Evolutionary conservation across 257 asterid genomes (phyloP).

Genomic region (Osmanthus fragrans): DNA sequence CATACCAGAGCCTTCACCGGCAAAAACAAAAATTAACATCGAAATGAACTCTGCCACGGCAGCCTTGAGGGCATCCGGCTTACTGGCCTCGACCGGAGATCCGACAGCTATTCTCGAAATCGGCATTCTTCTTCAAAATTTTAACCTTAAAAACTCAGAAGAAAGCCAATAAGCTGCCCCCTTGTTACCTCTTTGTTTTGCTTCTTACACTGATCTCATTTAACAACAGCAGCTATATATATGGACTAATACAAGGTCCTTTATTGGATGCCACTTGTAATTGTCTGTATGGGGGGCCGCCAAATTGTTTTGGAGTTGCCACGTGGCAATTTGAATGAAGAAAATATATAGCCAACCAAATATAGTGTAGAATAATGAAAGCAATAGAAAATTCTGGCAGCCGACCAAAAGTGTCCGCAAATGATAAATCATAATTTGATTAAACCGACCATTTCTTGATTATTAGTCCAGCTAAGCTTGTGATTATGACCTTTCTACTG

Average conservation of each 20-base stretch:
- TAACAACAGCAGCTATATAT: background rate
- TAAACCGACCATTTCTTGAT: background rate
- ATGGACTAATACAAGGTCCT: background rate
- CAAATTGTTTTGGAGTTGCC: background rate
- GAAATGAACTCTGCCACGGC: background rate
- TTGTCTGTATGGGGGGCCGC: background rate
- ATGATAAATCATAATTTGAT: background rate
- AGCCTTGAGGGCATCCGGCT: background rate
- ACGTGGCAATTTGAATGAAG: background rate
- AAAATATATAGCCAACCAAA: background rate
- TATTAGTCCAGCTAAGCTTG: background rate
- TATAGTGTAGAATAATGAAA: background rate
- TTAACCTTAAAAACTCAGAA: background rate
- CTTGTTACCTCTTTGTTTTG: background rate
- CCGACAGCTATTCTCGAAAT: background rate
- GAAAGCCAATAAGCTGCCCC: background rate
- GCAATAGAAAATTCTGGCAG: background rate
- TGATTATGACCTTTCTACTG: background rate
- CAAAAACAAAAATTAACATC: background rate
- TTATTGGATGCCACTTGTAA: background rate
- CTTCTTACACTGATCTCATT: background rate
- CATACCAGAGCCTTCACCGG: background rate
- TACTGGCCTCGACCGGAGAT: background rate
- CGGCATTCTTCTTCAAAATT: background rate
- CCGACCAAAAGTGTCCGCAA: background rate